These are phyloP conservation scores for Solanum bulbocastanum DNA, from an alignment of 257 asterid genomes.

Conservation along the genomic window DNA sequence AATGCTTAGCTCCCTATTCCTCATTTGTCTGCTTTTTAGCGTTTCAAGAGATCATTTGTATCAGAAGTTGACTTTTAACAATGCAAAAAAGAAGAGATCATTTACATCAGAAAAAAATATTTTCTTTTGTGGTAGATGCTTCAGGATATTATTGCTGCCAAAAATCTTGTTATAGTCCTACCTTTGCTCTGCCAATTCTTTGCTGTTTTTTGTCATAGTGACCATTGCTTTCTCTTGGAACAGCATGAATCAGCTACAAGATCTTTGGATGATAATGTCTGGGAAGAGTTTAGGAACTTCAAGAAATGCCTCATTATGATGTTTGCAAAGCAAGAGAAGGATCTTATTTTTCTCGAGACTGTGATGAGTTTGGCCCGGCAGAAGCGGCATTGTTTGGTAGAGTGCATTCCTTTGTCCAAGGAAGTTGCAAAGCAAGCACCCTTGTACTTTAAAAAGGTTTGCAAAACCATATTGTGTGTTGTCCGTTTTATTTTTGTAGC, in stretches of 20 bases:
- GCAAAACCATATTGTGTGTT: not conserved
- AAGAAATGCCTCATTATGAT: constrained; percentile 96
- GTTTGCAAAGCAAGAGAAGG: constrained; percentile 82
- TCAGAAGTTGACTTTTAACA: not conserved
- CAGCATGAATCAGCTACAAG: constrained; percentile 94
- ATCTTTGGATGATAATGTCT: constrained; percentile 72
- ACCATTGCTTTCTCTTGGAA: constrained; percentile 1
- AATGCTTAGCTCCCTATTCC: not conserved
- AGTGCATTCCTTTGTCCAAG: constrained; percentile 80
- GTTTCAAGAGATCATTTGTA: not conserved
- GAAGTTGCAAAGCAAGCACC: constrained; percentile 86
- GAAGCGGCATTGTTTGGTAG: constrained; percentile 82
- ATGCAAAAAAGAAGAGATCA: not conserved
- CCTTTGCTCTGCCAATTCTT: not conserved
- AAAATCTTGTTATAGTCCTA: not conserved
- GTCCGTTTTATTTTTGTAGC: not conserved
- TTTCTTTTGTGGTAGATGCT: not conserved
- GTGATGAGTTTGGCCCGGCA: constrained; percentile 75
- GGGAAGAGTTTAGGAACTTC: constrained; percentile 93
- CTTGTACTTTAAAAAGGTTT: constrained; percentile 86
- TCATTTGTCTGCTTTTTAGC: not conserved
- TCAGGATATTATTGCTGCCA: not conserved
- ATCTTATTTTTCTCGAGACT: constrained; percentile 74
- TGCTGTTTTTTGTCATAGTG: not conserved
- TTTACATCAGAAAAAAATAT: not conserved